Conservation (phyloP, 306 rosid species). For the Acacia crassicarpa region DNA sequence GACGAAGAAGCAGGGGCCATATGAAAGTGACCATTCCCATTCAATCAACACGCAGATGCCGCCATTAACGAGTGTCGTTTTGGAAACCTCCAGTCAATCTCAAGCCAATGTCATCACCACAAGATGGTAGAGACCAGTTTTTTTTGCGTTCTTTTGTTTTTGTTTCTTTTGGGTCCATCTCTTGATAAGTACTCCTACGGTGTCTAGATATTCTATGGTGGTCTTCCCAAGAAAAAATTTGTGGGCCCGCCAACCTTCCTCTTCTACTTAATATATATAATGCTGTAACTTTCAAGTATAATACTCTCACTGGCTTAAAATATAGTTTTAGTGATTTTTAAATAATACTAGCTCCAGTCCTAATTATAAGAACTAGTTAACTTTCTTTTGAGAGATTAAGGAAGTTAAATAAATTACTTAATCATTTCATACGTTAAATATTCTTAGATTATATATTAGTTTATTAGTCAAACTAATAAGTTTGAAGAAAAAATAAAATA, state of each 20-base stretch:
- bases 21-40: conserved; percentile 9
- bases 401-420: too few relatives aligned
- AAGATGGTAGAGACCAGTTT: not conserved
- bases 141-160: not conserved
- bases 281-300: not conserved
- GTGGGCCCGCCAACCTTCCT: not conserved
- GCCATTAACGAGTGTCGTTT: not conserved
- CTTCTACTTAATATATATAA: too few relatives aligned
- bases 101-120: not conserved
- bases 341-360: too few relatives aligned
- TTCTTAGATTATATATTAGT: too few relatives aligned
- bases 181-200: too few relatives aligned
- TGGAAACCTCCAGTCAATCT: not conserved
- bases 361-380: too few relatives aligned
- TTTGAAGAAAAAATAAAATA: too few relatives aligned
- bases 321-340: too few relatives aligned
- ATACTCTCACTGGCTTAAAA: not conserved
- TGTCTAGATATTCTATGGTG: not conserved
- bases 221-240: not conserved
- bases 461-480: too few relatives aligned
- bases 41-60: not conserved
- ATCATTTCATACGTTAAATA: too few relatives aligned
- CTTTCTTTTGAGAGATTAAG: too few relatives aligned
- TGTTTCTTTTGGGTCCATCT: not conserved
- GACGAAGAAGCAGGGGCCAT: not conserved